Base-by-base conservation (phyloP, 2,329 filamentous ascomycete genomes). In the Botryotinia convoluta region DNA sequence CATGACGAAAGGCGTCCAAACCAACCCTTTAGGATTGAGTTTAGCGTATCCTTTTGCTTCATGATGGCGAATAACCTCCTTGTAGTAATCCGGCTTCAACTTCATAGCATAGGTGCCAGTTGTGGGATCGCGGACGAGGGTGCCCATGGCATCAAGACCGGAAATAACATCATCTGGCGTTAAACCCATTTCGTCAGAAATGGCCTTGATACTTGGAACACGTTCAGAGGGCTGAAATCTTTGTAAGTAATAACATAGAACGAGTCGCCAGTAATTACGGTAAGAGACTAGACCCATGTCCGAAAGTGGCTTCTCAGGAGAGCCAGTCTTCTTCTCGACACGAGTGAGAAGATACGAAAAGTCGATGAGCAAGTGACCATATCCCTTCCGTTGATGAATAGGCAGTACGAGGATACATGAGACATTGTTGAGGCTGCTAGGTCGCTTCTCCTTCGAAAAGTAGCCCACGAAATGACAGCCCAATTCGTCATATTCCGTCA, bases 401-500 rank as follows among this genome's bases (percentile, higher is more conserved):
- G 96, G 96, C 57, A 99, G 85, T 6, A 97, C 97, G 65, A 99
- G 85, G 78, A 99, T 99, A 82, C 96, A 99, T 14, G 94, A 98
- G 65, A 99, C 96, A 77, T 99, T 99, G 82, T 99, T 98, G 78
- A 95, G 92, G 75, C 94, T 97, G 82, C 93, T 95, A 3, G 94
- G 92, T 61, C 97, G 88, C 84, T 99, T 99, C 84, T 99, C 96
- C 82, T 99, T 99, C 69, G 96, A 98, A 79, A 99, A 99, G 81
- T 99, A 99, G n/a, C 96, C 96, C 39, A 98, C 95, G 77, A 99
- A 96, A 81, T 98, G 96, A 80, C 96, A 98, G 29, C 95, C 95
- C 29, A 92, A 89, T 72, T 96, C 92, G 79, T 98, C 93, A 78
- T 95, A 95, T 79, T 97, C 96, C 77, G 94, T 97, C 84, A 98